Percentiles rank a stretch among this genome's conserved stretches.
Evolutionary conservation across 2,329 filamentous ascomycete species (phyloP).

Genomic region (Ceratocystis smalleyi): DNA sequence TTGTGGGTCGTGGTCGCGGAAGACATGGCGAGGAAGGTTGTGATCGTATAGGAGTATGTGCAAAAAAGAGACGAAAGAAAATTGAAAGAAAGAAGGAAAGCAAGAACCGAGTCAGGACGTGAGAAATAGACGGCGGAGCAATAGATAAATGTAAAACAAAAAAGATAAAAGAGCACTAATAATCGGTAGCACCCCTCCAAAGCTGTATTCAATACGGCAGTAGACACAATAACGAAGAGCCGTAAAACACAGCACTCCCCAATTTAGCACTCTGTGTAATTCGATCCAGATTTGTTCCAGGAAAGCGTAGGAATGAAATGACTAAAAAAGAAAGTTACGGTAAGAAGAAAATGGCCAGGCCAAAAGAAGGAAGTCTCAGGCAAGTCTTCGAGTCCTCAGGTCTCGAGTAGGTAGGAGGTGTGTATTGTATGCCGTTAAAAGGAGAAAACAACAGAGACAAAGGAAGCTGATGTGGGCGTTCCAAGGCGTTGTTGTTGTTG

Average conservation of each 20-base stretch:
- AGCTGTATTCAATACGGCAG: background rate
- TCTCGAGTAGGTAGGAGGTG: background rate
- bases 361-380: background rate
- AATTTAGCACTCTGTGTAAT: background rate
- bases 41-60: background rate
- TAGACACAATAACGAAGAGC: background rate
- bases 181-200: background rate
- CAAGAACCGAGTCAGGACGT: background rate
- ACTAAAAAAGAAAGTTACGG: background rate
- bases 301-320: background rate
- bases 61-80: background rate
- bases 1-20: constrained; percentile 21
- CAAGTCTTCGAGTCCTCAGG: background rate
- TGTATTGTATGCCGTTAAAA: background rate
- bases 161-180: background rate
- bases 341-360: background rate
- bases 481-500: background rate
- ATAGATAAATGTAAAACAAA: background rate
- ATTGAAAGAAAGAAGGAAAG: background rate
- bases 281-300: background rate
- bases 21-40: constrained; percentile 9
- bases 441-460: background rate
- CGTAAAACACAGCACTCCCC: background rate
- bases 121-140: background rate
- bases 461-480: background rate